These are phyloP conservation scores for Hanseniaspora vineae DNA, from an alignment of 805 yeast species.

Conservation along the genomic window DNA sequence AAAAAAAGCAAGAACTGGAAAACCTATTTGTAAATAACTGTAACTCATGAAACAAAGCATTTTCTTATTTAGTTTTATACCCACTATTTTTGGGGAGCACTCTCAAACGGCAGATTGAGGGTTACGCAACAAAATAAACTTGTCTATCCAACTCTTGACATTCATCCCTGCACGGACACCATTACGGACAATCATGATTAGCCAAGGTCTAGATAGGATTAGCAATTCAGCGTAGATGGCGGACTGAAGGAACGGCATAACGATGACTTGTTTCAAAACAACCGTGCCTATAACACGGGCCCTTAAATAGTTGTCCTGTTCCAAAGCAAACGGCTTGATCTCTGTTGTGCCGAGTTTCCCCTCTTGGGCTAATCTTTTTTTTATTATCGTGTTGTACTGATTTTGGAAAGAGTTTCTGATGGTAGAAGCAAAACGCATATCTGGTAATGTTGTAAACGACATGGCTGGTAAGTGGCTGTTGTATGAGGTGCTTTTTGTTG, in stretches of 20 bases:
- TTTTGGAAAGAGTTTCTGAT: conserved; percentile 30
- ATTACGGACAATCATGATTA: conserved; percentile 11
- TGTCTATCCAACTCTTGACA: neutral
- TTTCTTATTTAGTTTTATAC: no score
- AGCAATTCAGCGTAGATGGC: conserved; percentile 32
- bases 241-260: conserved; percentile 45
- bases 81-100: no score
- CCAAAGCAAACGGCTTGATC: conserved; percentile 4
- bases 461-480: conserved; percentile 1
- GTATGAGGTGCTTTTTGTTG: no score
- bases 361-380: conserved; percentile 7
- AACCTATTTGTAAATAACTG: neutral
- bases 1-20: neutral
- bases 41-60: no score
- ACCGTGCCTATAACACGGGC: conserved; percentile 28
- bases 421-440: conserved; percentile 52
- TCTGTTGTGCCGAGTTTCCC: conserved; percentile 8
- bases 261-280: conserved; percentile 34
- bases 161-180: conserved; percentile 17
- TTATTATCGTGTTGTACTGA: conserved; percentile 15
- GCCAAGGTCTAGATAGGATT: conserved; percentile 27
- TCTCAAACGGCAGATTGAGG: no score
- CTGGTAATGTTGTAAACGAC: conserved; percentile 35
- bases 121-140: neutral
- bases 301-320: neutral